Conservation (phyloP, 495 filamentous ascomycete genomes). For the Talaromyces borbonicus region DNA sequence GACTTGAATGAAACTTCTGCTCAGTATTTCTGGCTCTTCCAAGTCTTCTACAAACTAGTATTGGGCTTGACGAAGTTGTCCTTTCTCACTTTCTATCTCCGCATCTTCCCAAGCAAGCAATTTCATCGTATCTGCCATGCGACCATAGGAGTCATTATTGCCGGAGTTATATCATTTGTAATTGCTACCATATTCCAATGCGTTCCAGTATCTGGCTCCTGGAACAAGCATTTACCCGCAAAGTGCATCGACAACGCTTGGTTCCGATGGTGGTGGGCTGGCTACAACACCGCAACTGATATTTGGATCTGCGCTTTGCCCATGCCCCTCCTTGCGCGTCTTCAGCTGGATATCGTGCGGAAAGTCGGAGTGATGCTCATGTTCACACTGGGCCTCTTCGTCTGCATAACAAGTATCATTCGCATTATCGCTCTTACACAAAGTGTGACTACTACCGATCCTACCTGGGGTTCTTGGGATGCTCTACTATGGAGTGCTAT, state of each 20-base stretch:
- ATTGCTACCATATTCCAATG: slow-evolving; percentile 36
- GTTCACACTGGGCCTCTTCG: slow-evolving; percentile 25
- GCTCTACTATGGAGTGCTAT: slow-evolving; percentile 19
- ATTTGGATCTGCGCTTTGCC: slow-evolving; percentile 30
- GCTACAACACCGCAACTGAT: slow-evolving; percentile 28
- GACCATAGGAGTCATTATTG: slow-evolving; percentile 11
- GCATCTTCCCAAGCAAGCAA: slow-evolving; percentile 19
- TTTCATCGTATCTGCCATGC: slow-evolving; percentile 19
- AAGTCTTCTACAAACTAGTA: slow-evolving; percentile 28
- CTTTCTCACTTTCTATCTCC: slow-evolving; percentile 27
- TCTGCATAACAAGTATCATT: slow-evolving; percentile 16
- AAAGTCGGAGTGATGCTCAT: slow-evolving; percentile 25
- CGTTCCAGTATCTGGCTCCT: slow-evolving; percentile 27
- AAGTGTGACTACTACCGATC: slow-evolving; percentile 16
- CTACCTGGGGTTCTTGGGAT: slow-evolving; percentile 13
- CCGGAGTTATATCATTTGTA: slow-evolving; percentile 15
- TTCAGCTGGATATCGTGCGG: slow-evolving; percentile 31
- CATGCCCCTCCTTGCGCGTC: slow-evolving; percentile 24
- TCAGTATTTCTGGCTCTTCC: slow-evolving; percentile 25
- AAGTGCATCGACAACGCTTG: slow-evolving; percentile 13
- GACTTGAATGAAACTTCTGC: neutral
- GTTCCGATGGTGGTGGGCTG: slow-evolving; percentile 16
- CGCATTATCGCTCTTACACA: slow-evolving; percentile 19
- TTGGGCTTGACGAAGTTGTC: slow-evolving; percentile 26
- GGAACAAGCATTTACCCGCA: slow-evolving; percentile 18